Conservation (phyloP, 2,329 filamentous ascomycete genomes). For the Pestalotiopsis fici region DNA sequence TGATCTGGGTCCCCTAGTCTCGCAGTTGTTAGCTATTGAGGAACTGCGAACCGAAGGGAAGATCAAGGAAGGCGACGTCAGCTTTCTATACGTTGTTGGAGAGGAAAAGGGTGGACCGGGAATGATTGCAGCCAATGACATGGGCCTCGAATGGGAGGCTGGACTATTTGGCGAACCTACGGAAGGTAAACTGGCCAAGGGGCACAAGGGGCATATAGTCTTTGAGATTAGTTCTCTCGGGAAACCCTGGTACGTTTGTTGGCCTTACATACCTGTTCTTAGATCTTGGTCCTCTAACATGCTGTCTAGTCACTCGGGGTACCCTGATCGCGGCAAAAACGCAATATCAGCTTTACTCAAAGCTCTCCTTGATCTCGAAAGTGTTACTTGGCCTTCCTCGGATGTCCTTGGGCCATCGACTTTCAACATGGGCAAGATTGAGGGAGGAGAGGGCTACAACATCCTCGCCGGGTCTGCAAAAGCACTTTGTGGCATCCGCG, state of each 20-base stretch:
- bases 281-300: background rate
- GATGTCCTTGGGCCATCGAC: constrained; percentile 39
- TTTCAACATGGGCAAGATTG: constrained; percentile 38
- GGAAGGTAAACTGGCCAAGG: constrained; percentile 51
- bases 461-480: constrained; percentile 37
- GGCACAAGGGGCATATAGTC: constrained; percentile 49
- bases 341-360: constrained; percentile 32
- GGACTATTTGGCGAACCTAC: constrained; percentile 58
- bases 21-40: constrained; percentile 49
- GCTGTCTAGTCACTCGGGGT: constrained; percentile 32
- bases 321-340: constrained; percentile 33
- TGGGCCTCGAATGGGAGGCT: constrained; percentile 42
- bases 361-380: constrained; percentile 30
- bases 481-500: constrained; percentile 39
- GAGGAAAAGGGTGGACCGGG: constrained; percentile 57
- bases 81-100: constrained; percentile 41
- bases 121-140: constrained; percentile 50
- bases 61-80: constrained; percentile 27
- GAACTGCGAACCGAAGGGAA: constrained; percentile 26
- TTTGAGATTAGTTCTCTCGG: constrained; percentile 31
- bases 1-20: constrained; percentile 40
- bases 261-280: background rate
- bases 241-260: constrained; percentile 23
- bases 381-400: constrained; percentile 31
- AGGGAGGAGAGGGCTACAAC: constrained; percentile 39